Conservation (phyloP, 2,329 filamentous ascomycete species). For the Aspergillus caelatus region DNA sequence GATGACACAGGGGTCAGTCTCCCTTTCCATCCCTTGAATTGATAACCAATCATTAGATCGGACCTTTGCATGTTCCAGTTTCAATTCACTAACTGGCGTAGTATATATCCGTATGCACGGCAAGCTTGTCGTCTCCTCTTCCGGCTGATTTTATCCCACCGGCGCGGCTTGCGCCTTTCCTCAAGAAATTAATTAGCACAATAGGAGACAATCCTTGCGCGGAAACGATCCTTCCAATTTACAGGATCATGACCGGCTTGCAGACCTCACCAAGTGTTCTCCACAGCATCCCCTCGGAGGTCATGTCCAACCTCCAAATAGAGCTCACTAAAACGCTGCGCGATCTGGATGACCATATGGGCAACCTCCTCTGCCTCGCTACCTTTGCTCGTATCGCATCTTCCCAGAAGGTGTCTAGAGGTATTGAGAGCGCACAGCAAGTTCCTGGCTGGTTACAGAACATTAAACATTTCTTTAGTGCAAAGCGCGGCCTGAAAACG, state of each 20-base stretch:
- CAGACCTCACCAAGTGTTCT: slow-evolving; percentile 30
- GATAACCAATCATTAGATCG: neutral
- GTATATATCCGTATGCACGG: slow-evolving; percentile 35
- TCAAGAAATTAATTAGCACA: slow-evolving; percentile 32
- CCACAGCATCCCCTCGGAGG: slow-evolving; percentile 33
- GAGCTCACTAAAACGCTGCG: slow-evolving; percentile 42
- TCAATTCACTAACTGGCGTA: slow-evolving; percentile 15
- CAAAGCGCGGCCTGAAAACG: slow-evolving; percentile 43
- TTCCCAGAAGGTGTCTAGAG: slow-evolving; percentile 9
- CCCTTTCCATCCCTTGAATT: neutral
- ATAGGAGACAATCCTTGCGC: slow-evolving; percentile 35
- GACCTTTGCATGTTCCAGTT: neutral
- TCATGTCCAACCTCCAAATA: slow-evolving; percentile 40
- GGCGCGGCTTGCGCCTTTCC: slow-evolving; percentile 36
- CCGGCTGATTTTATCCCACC: slow-evolving; percentile 33
- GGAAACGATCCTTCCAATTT: slow-evolving; percentile 37
- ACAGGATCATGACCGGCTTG: slow-evolving; percentile 36
- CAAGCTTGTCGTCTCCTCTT: slow-evolving; percentile 39
- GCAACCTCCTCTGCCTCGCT: slow-evolving; percentile 45
- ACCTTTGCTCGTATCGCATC: slow-evolving; percentile 40
- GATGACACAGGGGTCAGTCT: slow-evolving; percentile 34
- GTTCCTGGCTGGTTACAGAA: slow-evolving; percentile 36
- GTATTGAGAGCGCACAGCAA: slow-evolving; percentile 21
- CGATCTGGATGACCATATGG: slow-evolving; percentile 43
- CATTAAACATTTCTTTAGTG: slow-evolving; percentile 42